Evolutionary conservation across 2,329 filamentous ascomycete genomes (phyloP), one percentile per base, ranked within the genome.

Genomic region (Pseudogymnoascus sp.): DNA sequence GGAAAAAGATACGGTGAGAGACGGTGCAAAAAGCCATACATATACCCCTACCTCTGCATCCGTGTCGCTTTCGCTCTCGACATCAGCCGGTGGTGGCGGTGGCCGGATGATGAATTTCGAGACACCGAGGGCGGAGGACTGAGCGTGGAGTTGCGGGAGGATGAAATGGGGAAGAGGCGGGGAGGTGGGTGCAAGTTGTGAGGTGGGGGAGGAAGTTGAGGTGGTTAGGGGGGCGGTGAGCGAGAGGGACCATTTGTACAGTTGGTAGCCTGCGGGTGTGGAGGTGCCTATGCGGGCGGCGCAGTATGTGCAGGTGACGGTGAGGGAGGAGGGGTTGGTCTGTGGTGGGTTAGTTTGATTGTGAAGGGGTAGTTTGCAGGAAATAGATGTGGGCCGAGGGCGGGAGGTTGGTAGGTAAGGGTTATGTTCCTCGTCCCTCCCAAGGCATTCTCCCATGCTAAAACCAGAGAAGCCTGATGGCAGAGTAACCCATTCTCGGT

Each of bases 351-450:
- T 14, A 31, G 33, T 61, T 28, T 28, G 33, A n/a, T 19, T 63
- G 41, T 11, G 16, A 22, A 8, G 12, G 24, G 24, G 14, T 62
- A 12, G 12, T 56, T n/a, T 38, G 28, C 19, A 19, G 38, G 24
- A 56, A 35, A 64, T 64, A 62, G 37, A 63, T 68, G 64, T 68
- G 67, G 65, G 38, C 59, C 63, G 53, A 67, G 66, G 63, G 60
- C 62, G 43, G 64, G 65, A 62, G 56, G 64, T 60, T 61, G 61
- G 22, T 33, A 6, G 62, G 33, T 62, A 38, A 31, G 6, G 61
- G 37, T 61, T 37, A 33, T 82, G 78, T 84, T 71, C 78, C 79
- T 84, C 80, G 70, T 68, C 63, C 75, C 75, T 84, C 79, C 75
- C 78, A 74, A 72, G 72, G 72, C 66, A 71, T 76, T 78, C 77